Evolutionary conservation across 2,329 filamentous ascomycete genomes (phyloP).

Genomic region (Penicillium sclerotiorum): DNA sequence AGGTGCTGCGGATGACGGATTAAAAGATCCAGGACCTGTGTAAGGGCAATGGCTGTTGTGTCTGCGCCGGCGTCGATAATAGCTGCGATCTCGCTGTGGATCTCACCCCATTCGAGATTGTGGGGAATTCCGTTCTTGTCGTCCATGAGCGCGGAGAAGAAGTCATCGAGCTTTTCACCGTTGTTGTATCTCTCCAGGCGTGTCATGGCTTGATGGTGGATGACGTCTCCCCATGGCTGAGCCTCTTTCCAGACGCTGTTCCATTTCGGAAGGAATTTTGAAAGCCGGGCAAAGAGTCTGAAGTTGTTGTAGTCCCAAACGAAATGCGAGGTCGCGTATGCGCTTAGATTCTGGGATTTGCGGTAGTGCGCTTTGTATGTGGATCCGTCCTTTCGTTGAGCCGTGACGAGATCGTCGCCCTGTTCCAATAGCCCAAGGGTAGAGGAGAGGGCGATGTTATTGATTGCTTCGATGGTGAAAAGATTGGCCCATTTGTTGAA

Average conservation of each 20-base stretch:
- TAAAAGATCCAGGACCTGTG: conserved; percentile 54
- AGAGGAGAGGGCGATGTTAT: conserved; percentile 55
- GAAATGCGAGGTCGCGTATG: conserved; percentile 50
- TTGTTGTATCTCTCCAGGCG: conserved; percentile 29
- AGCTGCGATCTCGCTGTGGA: conserved; percentile 53
- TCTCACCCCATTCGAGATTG: conserved; percentile 58
- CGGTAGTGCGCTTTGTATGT: conserved; percentile 50
- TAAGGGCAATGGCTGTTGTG: conserved; percentile 56
- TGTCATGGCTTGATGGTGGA: conserved; percentile 46
- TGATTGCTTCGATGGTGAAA: conserved; percentile 59
- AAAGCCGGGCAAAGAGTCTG: conserved; percentile 46
- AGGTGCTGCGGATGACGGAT: conserved; percentile 49
- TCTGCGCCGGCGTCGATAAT: conserved; percentile 50
- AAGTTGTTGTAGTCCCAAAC: conserved; percentile 57
- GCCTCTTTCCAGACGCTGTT: conserved; percentile 36
- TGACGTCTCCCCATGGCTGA: conserved; percentile 51
- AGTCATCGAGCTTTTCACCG: conserved; percentile 60
- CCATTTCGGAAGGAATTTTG: conserved; percentile 47
- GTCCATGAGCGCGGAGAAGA: conserved; percentile 58
- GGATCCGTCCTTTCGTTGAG: conserved; percentile 47
- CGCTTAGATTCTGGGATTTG: conserved; percentile 53
- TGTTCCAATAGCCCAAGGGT: conserved; percentile 52
- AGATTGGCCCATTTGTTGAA: conserved; percentile 55
- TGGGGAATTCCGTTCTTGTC: conserved; percentile 45
- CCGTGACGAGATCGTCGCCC: conserved; percentile 48